Evolutionary conservation across 1,284 basidiomycete genomes (phyloP).

Genomic region (Tylopilus sp.): DNA sequence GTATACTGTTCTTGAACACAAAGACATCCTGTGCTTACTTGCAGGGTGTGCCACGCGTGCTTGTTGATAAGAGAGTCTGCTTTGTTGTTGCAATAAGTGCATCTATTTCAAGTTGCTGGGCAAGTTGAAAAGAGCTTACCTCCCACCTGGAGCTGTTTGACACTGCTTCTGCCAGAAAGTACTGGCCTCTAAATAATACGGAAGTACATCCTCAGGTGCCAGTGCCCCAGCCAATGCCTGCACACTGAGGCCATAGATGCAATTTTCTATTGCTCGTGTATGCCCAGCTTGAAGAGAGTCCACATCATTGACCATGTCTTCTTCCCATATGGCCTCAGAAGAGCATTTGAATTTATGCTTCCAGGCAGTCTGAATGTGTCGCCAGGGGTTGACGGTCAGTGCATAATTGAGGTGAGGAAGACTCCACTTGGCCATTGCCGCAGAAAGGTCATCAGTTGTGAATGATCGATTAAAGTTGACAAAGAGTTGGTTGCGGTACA

Average conservation of each 20-base stretch:
- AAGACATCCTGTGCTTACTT: too few relatives aligned
- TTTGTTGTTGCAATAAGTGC: too few relatives aligned
- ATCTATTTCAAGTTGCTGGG: too few relatives aligned
- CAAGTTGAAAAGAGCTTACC: too few relatives aligned
- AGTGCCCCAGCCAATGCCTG: conserved; percentile 27
- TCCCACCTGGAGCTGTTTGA: conserved; percentile 20
- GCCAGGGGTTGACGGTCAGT: conserved; percentile 33
- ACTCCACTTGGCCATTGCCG: conserved; percentile 13
- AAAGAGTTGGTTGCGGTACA: too few relatives aligned
- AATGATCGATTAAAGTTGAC: conserved; percentile 38
- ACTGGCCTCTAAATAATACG: conserved; percentile 40
- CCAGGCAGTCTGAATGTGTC: conserved; percentile 41
- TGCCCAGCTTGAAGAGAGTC: conserved; percentile 42
- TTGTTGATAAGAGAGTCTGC: too few relatives aligned
- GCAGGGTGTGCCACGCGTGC: too few relatives aligned
- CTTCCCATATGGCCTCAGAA: conserved; percentile 1
- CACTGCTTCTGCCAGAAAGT: conserved; percentile 36
- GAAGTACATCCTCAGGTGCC: conserved; percentile 41
- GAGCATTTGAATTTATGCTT: conserved; percentile 28
- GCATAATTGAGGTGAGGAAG: conserved; percentile 9
- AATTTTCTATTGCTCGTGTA: conserved; percentile 33
- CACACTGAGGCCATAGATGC: background rate
- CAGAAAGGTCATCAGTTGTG: conserved; percentile 28
- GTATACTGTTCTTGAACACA: too few relatives aligned
- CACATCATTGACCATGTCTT: conserved; percentile 15